Percentiles rank a stretch among this genome's conserved stretches.
Conservation (phyloP, 2,329 filamentous ascomycete genomes). For the Alternaria tenuissima region DNA sequence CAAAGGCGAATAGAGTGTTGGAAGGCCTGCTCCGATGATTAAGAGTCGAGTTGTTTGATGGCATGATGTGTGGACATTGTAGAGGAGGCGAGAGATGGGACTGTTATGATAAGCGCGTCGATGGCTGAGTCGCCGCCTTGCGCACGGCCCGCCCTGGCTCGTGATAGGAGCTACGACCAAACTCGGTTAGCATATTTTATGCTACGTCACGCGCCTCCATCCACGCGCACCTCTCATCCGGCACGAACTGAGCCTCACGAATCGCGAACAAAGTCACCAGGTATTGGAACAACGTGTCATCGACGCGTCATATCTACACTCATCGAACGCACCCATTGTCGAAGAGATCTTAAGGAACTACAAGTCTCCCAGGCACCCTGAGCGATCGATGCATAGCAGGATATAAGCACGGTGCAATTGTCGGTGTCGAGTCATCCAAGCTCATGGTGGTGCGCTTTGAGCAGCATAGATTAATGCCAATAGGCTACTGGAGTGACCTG, state of each 20-base stretch:
- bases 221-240: slow-evolving; percentile 18
- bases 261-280: background rate
- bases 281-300: too few relatives aligned
- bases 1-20: slow-evolving; percentile 21
- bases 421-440: background rate
- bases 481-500: background rate
- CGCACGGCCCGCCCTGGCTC: slow-evolving; percentile 25
- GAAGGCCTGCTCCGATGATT: slow-evolving; percentile 24
- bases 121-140: slow-evolving; percentile 29
- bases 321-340: background rate
- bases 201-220: slow-evolving; percentile 16
- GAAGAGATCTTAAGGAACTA: background rate
- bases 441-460: background rate
- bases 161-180: slow-evolving; percentile 18
- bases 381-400: background rate
- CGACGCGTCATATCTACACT: background rate
- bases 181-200: background rate
- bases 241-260: background rate
- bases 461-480: background rate
- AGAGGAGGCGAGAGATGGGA: slow-evolving; percentile 17
- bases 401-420: background rate
- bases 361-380: background rate
- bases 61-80: slow-evolving; percentile 34
- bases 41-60: slow-evolving; percentile 16
- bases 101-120: slow-evolving; percentile 23